Evolutionary conservation across 805 yeast species (phyloP), one percentile per base, ranked within the genome.

Genomic region (Saturnispora serradocipensis): DNA sequence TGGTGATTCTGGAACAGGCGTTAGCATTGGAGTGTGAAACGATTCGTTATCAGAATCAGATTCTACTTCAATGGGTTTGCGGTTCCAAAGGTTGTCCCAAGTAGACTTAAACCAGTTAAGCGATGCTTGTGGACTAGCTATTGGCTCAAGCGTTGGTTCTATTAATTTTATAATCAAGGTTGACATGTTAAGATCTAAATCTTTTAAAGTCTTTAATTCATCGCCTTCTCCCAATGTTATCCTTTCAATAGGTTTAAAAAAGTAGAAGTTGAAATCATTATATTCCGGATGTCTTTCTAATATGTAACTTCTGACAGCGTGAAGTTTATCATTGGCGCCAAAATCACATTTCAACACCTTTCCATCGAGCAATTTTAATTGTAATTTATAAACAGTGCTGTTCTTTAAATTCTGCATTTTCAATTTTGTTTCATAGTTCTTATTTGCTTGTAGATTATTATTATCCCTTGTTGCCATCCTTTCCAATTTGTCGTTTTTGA

Each of bases 121-220:
- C 1, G 60, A 52, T 5, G 63, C 65, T 38, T 57, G 59, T 13
- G 63, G 64, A 47, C 42, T 38, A 38, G 42, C 42, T 8, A 38
- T 38, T 38, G 42, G 42, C 22, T 38, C 42, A 38, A 38, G 24
- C 13, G 22, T 38, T 38, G 42, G 42, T 5, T 66, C 69, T 3
- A 63, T 42, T 4, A 93, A 90, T 61, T 86, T 85, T 56, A 89
- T 69, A 24, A 87, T 81, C 46, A 89, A 65, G 0, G 85, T 87
- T 10, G 95, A 82, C 52, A 95, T 72, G 15, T 78, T 73, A 48
- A 89, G 68, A 22, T 79, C 81, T 50, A 89, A 69, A 3, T 71
- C 75, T 25, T 62, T 63, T 38, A 89, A 68, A 3, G 80, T 67
- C 53, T 67, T 58, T 51, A 73, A 72, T 58, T 88, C 91, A 47